Evolutionary conservation across 192 early-diverging fungal species (phyloP).

Genomic region (Glomus cerebriforme): DNA sequence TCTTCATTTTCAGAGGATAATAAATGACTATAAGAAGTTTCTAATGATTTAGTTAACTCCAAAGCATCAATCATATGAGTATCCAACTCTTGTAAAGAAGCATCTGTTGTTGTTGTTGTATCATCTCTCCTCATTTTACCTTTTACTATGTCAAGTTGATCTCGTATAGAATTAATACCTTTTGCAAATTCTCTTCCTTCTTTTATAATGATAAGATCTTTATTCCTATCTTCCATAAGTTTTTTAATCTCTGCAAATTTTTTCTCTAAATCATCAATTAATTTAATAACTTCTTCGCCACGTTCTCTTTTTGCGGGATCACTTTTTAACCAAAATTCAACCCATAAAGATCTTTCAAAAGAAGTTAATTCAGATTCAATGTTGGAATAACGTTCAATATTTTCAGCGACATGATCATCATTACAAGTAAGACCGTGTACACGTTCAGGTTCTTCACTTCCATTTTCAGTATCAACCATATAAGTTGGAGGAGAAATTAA

Average conservation of each 20-base stretch:
- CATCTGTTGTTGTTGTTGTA: constrained; percentile 30
- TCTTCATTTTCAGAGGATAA: constrained; percentile 5
- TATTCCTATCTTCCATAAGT: constrained; percentile 22
- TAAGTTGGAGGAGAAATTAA: constrained; percentile 20
- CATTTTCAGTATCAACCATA: constrained; percentile 12
- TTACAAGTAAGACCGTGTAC: constrained; percentile 31
- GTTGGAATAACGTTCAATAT: constrained; percentile 15
- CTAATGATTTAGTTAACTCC: neutral
- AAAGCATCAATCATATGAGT: constrained; percentile 14
- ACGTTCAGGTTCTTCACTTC: constrained; percentile 31
- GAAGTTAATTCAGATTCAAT: constrained; percentile 28
- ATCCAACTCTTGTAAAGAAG: constrained; percentile 32
- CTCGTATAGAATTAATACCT: constrained; percentile 5
- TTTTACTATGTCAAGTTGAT: constrained; percentile 28
- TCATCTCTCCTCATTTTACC: constrained; percentile 23
- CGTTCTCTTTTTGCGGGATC: constrained; percentile 13
- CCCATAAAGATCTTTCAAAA: constrained; percentile 28
- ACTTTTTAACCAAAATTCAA: constrained; percentile 32
- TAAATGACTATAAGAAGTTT: neutral
- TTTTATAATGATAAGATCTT: constrained; percentile 9
- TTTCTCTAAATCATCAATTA: constrained; percentile 8
- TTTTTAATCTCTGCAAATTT: constrained; percentile 10
- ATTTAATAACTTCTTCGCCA: neutral
- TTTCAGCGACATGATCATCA: constrained; percentile 32
- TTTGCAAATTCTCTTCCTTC: constrained; percentile 29